Evolutionary conservation across 2,329 filamentous ascomycete genomes (phyloP), one percentile per base, ranked within the genome.

Genomic region (Sclerotinia sclerotiorum): DNA sequence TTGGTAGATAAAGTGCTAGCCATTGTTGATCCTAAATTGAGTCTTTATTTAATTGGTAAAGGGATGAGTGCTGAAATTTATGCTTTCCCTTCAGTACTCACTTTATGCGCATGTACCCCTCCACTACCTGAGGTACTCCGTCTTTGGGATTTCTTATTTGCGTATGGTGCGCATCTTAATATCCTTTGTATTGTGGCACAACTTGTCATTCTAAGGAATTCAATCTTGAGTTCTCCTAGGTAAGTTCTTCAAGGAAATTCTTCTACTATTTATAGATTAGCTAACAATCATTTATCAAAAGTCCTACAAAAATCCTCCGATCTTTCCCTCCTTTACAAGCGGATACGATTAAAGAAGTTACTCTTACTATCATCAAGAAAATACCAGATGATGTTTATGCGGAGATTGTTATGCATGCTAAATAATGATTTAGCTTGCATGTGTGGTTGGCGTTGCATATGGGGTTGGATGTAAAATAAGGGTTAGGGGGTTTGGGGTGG

Each of bases 111-210:
- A 35, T 98, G 95, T 79, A 99, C 95, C 21, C 95, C 95, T 21
- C 95, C 95, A 2, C 80, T 99, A 67, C 94, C 94, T 0, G 94
- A 99, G 80, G 95, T 99, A 0, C 80, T 99, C 67, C 87, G 91
- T 71, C 84, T 99, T 2, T 99, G 95, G 95, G 95, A 99, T 78
- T 99, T 99, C 74, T 81, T 99, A 29, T 97, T 99, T 76, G 94
- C 95, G 0, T 99, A 97, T 74, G 95, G 95, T 0, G 89, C 93
- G 48, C 95, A 99, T 79, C 80, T 99, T 70, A 99, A 99, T 76
- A 92, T 99, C 68, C 81, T 99, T 29, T 98, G 95, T 78, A 97
- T 99, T 72, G 95, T 98, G 21, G 94, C 94, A 19, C 95, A 99
- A 80, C 83, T 99, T 65, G 90, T 97, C 61, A 86, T 97, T 75